Evolutionary conservation across 2,329 filamentous ascomycete genomes (phyloP), one percentile per base, ranked within the genome.

Genomic region (Colletotrichum liriopes): DNA sequence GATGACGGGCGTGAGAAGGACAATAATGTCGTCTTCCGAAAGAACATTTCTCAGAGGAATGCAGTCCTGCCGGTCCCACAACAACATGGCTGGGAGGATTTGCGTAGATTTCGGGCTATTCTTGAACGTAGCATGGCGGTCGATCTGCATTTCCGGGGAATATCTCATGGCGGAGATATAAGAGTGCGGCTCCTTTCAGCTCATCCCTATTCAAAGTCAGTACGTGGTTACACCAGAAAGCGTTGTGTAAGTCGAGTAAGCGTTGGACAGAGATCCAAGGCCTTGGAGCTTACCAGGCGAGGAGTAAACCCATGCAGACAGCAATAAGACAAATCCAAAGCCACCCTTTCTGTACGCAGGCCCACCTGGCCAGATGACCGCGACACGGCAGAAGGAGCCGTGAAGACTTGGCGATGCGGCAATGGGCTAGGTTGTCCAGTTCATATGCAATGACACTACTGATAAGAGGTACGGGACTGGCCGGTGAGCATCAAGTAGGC

Each of bases 1-100:
- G 43, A 89, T 86, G 35, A 87, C 86, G 1, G 90, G 90, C 7
- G 91, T 91, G 43, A 92, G 80, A 58, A 92, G 86, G 62, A 93
- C 82, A n/a, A 92, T 82, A n/a, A 88, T 79, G 74, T 90, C 87
- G 65, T 84, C 83, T 58, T 87, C 83, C 49, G 76, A 78, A 35
- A 90, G 82, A 39, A 84, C 79, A 66, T 80, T 85, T 54, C 82
- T 81, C 55, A 89, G 79, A 18, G 87, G 86, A 23, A 91, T 79
- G 76, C 83, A 86, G 55, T 82, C 79, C 74, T 84, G 83, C 37
- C 79, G 77, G 75, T 87, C 86, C 77, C 84, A 82, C 71, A 84
- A 65, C 69, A 86, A 73, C 71, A 74, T 76, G 67, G 76, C 78
- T 67, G 63, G 43, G 62, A 37, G n/a, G 29, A 11, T 45, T 51